A percentile compares a stretch with the other conserved stretches of the same genome.
These are phyloP conservation scores for Hansenula sp. DNA, from an alignment of 1,139 yeast genomes.

Conservation along the genomic window DNA sequence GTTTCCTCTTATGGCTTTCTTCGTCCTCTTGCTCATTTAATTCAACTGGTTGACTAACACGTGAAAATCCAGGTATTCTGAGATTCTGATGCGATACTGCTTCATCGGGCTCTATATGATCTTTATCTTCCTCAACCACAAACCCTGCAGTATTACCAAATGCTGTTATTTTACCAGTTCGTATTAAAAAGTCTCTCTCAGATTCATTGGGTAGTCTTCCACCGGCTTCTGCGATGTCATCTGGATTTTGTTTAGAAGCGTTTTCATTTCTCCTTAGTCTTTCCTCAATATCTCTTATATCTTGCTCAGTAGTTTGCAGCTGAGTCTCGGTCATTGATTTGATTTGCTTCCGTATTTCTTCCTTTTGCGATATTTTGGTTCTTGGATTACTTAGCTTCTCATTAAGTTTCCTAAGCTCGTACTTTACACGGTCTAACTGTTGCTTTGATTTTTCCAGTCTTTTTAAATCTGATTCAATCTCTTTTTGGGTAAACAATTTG, in stretches of 20 bases:
- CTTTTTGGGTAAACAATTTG: slow-evolving; percentile 52
- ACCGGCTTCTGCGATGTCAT: slow-evolving; percentile 16
- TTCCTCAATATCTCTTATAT: slow-evolving; percentile 58
- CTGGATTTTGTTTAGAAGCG: slow-evolving; percentile 20
- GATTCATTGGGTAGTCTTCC: slow-evolving; percentile 60
- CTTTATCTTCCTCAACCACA: slow-evolving; percentile 28
- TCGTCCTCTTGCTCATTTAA: slow-evolving; percentile 17
- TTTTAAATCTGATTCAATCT: slow-evolving; percentile 68
- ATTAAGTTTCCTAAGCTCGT: slow-evolving; percentile 42
- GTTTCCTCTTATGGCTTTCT: slow-evolving; percentile 15
- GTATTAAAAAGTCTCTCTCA: slow-evolving; percentile 70
- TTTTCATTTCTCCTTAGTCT: slow-evolving; percentile 38
- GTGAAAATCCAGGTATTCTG: slow-evolving; percentile 36
- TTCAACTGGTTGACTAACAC: slow-evolving; percentile 10
- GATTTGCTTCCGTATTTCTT: slow-evolving; percentile 51
- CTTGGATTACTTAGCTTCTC: slow-evolving; percentile 46
- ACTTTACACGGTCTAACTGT: slow-evolving; percentile 38
- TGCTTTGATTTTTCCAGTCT: slow-evolving; percentile 63
- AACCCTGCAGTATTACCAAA: slow-evolving; percentile 72
- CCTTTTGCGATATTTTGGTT: slow-evolving; percentile 65
- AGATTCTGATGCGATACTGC: slow-evolving; percentile 37
- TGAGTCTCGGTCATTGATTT: slow-evolving; percentile 47
- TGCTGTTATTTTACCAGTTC: slow-evolving; percentile 94
- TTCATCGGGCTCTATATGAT: slow-evolving; percentile 12
- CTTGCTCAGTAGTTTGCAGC: slow-evolving; percentile 47